These are phyloP conservation scores for Metarhizium guizhouense DNA, from an alignment of 2,329 filamentous ascomycete species.

Conservation along the genomic window DNA sequence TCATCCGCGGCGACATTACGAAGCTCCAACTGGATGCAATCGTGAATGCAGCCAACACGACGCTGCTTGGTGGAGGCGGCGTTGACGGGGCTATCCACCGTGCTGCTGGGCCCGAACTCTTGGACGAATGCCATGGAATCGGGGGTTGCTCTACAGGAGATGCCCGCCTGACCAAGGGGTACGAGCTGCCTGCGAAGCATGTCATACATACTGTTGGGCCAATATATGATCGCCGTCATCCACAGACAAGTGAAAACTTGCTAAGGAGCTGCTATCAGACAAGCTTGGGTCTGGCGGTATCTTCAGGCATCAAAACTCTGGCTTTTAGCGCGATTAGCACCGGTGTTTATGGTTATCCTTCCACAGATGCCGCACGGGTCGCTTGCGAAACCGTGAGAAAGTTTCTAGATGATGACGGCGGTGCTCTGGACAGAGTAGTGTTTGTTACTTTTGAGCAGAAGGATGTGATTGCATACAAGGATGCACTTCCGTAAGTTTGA, in stretches of 20 bases:
- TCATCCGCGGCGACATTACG: constrained; percentile 75
- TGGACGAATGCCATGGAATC: constrained; percentile 62
- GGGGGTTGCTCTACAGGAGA: constrained; percentile 66
- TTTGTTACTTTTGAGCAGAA: constrained; percentile 79
- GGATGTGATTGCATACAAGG: constrained; percentile 65
- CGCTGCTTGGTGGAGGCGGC: constrained; percentile 78
- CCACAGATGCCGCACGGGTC: constrained; percentile 58
- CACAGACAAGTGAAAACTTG: constrained; percentile 35
- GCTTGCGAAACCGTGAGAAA: constrained; percentile 52
- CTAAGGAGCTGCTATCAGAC: constrained; percentile 58
- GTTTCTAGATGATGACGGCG: constrained; percentile 41
- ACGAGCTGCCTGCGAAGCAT: constrained; percentile 64
- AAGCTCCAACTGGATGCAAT: constrained; percentile 69
- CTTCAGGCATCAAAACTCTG: constrained; percentile 57
- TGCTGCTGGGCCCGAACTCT: constrained; percentile 63
- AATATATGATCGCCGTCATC: constrained; percentile 44
- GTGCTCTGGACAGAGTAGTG: constrained; percentile 59
- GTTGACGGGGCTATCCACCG: constrained; percentile 83
- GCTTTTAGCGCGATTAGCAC: constrained; percentile 84
- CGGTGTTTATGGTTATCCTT: constrained; percentile 84
- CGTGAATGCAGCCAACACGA: constrained; percentile 83
- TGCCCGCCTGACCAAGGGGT: constrained; percentile 75
- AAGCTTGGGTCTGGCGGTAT: constrained; percentile 63
- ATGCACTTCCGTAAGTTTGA: constrained; percentile 55
- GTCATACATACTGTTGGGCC: constrained; percentile 92